These are phyloP conservation scores for Diphasiastrum complanatum DNA, from an alignment of 83 land plant genomes.

Conservation along the genomic window DNA sequence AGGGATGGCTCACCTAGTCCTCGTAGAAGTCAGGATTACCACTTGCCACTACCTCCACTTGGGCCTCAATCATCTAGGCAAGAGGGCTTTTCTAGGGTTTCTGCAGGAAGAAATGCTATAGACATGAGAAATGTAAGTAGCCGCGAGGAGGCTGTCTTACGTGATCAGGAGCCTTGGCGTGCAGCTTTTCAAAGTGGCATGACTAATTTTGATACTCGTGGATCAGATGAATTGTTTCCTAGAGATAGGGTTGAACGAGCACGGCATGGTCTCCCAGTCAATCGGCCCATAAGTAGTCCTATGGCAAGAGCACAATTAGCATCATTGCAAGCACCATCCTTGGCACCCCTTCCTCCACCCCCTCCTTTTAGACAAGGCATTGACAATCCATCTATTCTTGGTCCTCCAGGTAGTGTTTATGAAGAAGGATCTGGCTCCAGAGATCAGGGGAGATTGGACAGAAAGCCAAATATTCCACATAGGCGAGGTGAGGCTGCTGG, in stretches of 20 bases:
- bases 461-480: constrained; percentile 2
- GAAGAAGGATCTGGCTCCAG: constrained; percentile 5
- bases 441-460: constrained; percentile 15
- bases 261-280: constrained; percentile 1
- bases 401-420: background rate
- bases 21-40: no score
- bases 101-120: no score
- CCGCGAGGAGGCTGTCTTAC: no score
- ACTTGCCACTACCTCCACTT: no score
- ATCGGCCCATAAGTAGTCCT: background rate
- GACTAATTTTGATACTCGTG: constrained; percentile 1
- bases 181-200: background rate
- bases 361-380: constrained; percentile 18
- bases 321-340: no score
- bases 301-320: constrained; percentile 1
- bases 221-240: constrained; percentile 1
- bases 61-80: no score
- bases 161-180: constrained; percentile 4
- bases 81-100: no score
- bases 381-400: constrained; percentile 18
- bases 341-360: constrained; percentile 12
- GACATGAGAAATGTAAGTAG: no score
- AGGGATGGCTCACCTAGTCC: no score
- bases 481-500: constrained; percentile 10
- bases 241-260: constrained; percentile 6